A percentile compares a stretch with the other conserved stretches of the same genome.
phyloP scores from a whole-genome alignment of 2,329 filamentous ascomycete genomes.

The Neonectria punicea region DNA sequence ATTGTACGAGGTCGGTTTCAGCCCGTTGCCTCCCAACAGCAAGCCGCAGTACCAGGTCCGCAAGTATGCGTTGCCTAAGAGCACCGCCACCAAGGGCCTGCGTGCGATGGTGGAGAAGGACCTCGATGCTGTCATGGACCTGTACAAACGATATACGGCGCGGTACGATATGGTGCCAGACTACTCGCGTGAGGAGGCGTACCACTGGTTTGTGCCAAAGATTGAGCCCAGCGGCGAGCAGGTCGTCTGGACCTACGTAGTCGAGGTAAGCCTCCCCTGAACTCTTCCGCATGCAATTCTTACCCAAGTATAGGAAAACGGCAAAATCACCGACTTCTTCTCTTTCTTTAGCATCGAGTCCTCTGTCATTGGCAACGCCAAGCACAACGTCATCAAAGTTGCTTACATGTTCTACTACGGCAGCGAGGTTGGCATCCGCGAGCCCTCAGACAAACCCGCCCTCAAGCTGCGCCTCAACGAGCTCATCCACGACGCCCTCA shows the following conservation, averaged over 20 bases:
- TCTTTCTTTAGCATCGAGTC: conserved; percentile 97
- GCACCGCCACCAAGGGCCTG: conserved; percentile 78
- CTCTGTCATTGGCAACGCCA: conserved; percentile 84
- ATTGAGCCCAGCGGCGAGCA: conserved; percentile 70
- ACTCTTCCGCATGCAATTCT: neutral
- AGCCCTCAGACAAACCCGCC: conserved; percentile 63
- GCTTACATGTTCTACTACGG: conserved; percentile 99
- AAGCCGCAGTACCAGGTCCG: conserved; percentile 87
- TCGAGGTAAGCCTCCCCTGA: conserved; percentile 67
- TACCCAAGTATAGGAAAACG: conserved; percentile 56
- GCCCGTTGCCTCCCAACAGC: conserved; percentile 82
- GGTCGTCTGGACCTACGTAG: conserved; percentile 93
- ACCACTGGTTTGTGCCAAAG: conserved; percentile 87
- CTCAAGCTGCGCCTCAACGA: conserved; percentile 84
- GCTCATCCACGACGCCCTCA: conserved; percentile 85
- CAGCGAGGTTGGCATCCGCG: conserved; percentile 77
- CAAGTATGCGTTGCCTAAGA: conserved; percentile 84
- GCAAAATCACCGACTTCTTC: conserved; percentile 92
- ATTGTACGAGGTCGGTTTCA: conserved; percentile 94
- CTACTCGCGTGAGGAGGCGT: conserved; percentile 82
- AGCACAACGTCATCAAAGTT: conserved; percentile 83
- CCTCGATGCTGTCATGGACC: conserved; percentile 75
- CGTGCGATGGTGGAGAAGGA: conserved; percentile 85
- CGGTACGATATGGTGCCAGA: conserved; percentile 87
- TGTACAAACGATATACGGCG: conserved; percentile 81